Base-by-base conservation (phyloP, 1,139 yeast genomes). In the Hyphopichia burtonii region DNA sequence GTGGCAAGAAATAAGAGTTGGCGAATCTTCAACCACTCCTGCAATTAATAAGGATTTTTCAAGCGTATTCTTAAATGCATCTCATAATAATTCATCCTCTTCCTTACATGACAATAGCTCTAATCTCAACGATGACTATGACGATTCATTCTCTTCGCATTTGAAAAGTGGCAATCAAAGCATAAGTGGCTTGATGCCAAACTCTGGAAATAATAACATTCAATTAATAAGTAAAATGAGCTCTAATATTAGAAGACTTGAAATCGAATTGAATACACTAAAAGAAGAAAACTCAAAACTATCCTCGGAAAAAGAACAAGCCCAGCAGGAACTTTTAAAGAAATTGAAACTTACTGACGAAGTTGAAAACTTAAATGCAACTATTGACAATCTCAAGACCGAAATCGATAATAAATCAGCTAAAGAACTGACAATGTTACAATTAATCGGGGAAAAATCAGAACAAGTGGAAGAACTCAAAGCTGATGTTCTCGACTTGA, bases 401-500 rank as follows among this genome's bases (percentile, higher is more conserved):
- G 68, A 75, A 40, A 57, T 80, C 4, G 63, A 56, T 1, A 62
- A 59, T 3, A 63, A 79, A 39, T 59, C 68, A n/a, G 54, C 53
- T 3, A 71, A 71, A 36, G 76, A 82, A 42, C 83, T 80, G 43
- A 76, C 83, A 3, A 80, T 93, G 46, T 66, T 91, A 46, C 88
- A 85, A 53, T 63, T 89, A 48, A 73, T 91, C 16, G 97, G 97
- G 4, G 97, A 91, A 55, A 90, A 91, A 58, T 78, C 90, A 12
- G 99, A 94, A 59, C 76, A 74, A 49, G 93, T 88, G 6, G 87
- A 83, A 43, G 99, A 93, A 62, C 71, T 94, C 41, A 74, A 75
- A 50, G 96, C 96, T 4, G 99, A 93, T 57, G 93, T 94, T 14
- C 76, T 73, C 6, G 99, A 93, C 61, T 71, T 93, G 62, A 93